Percentiles rank a stretch among this genome's conserved stretches.
phyloP scores from a whole-genome alignment of 2,329 filamentous ascomycete species.

The Beauveria australis region DNA sequence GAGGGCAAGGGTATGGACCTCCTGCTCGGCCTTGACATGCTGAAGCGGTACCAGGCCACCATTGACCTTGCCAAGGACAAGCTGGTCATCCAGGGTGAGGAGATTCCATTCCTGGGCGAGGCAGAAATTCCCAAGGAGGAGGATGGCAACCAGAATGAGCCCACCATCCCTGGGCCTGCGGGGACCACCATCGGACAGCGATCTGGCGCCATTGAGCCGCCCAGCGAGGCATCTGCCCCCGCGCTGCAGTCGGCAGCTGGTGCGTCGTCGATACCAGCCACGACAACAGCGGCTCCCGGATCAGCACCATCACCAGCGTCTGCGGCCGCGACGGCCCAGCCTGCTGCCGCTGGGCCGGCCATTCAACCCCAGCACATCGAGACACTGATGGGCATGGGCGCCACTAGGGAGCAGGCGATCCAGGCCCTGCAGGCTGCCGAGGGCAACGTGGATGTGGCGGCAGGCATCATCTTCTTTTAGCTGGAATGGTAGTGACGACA shows the following conservation, averaged over 20 bases:
- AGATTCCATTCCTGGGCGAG: slow-evolving; percentile 85
- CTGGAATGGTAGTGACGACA: not conserved
- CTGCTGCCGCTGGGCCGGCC: slow-evolving; percentile 20
- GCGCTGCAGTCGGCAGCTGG: slow-evolving; percentile 16
- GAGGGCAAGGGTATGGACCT: slow-evolving; percentile 95
- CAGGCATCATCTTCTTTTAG: slow-evolving; percentile 59
- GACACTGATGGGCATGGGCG: slow-evolving; percentile 69
- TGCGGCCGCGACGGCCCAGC: slow-evolving; percentile 19
- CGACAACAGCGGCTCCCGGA: slow-evolving; percentile 12
- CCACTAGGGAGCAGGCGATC: slow-evolving; percentile 66
- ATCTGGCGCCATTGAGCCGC: slow-evolving; percentile 61
- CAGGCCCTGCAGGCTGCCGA: slow-evolving; percentile 73
- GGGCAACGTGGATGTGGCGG: slow-evolving; percentile 84
- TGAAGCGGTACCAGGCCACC: slow-evolving; percentile 88
- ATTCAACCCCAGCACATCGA: slow-evolving; percentile 61
- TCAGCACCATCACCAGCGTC: slow-evolving; percentile 14
- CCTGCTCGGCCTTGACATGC: slow-evolving; percentile 88
- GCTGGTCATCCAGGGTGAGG: slow-evolving; percentile 79
- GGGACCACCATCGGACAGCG: slow-evolving; percentile 83
- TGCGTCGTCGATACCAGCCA: slow-evolving; percentile 8
- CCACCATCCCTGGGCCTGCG: slow-evolving; percentile 73
- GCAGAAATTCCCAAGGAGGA: slow-evolving; percentile 90
- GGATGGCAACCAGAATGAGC: slow-evolving; percentile 67
- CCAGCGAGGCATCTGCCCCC: slow-evolving; percentile 17
- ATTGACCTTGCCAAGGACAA: slow-evolving; percentile 82